These are phyloP conservation scores for Globisporangium solare DNA, from an alignment of 352 stramenopile genomes.

Conservation along the genomic window DNA sequence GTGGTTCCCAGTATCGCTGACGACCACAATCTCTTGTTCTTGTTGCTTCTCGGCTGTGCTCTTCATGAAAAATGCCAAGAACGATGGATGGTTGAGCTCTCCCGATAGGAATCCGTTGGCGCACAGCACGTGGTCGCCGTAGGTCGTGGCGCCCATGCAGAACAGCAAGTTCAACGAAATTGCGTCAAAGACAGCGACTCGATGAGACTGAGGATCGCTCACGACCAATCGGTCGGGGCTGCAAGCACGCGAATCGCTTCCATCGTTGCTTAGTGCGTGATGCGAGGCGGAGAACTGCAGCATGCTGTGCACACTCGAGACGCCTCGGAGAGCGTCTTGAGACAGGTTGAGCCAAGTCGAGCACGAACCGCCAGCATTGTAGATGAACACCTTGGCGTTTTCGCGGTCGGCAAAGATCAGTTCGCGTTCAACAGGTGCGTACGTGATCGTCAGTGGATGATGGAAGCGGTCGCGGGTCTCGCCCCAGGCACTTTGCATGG, in stretches of 20 bases:
- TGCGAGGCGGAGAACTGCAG: constrained; percentile 17
- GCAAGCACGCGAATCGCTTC: background rate
- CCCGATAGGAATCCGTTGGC: constrained; percentile 43
- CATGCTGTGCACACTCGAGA: constrained; percentile 29
- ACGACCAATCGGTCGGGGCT: constrained; percentile 30
- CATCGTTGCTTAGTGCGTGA: background rate
- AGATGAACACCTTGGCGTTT: constrained; percentile 42
- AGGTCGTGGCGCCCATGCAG: constrained; percentile 52
- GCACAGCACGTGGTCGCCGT: constrained; percentile 42
- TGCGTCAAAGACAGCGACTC: constrained; percentile 37
- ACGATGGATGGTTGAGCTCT: constrained; percentile 48
- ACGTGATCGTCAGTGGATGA: constrained; percentile 34
- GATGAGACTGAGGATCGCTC: constrained; percentile 51
- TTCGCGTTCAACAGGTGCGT: constrained; percentile 27
- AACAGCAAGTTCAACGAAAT: constrained; percentile 18
- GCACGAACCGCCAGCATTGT: constrained; percentile 44
- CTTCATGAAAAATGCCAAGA: constrained; percentile 20
- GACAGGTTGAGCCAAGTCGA: constrained; percentile 33
- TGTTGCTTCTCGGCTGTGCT: background rate
- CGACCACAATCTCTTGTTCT: constrained; percentile 17
- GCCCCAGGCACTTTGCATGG: constrained; percentile 24
- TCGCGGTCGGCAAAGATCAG: constrained; percentile 47
- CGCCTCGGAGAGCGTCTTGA: constrained; percentile 9
- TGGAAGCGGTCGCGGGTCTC: constrained; percentile 33
- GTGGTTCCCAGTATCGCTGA: constrained; percentile 67